Evolutionary conservation across 305 asterid species (phyloP).

Genomic region (Fraxinus platypoda): DNA sequence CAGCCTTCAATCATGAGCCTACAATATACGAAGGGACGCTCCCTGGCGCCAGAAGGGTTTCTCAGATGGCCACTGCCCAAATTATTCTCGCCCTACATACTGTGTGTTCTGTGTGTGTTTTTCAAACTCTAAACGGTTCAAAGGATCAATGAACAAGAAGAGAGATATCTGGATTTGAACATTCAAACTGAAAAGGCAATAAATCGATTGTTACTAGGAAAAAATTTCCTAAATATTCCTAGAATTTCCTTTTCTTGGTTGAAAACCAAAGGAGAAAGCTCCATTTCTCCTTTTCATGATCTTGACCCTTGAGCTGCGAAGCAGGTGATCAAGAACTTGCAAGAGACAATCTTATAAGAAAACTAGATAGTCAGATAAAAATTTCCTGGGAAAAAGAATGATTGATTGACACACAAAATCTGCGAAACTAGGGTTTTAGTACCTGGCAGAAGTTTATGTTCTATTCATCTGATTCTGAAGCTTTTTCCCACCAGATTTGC

Average conservation of each 20-base stretch:
- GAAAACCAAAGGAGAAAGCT: background rate
- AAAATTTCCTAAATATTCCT: background rate
- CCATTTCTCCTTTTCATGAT: background rate
- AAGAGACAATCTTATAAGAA: background rate
- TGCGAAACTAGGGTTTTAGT: background rate
- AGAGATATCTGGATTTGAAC: background rate
- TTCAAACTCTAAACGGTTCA: background rate
- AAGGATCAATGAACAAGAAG: background rate
- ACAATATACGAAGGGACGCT: background rate
- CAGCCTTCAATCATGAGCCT: slow-evolving; percentile 45
- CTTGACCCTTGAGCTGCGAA: slow-evolving; percentile 2
- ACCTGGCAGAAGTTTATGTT: background rate
- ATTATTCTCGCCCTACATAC: slow-evolving; percentile 20
- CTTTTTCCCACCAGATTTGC: background rate
- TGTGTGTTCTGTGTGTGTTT: background rate
- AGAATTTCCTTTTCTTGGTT: slow-evolving; percentile 17
- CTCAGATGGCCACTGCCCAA: slow-evolving; percentile 5
- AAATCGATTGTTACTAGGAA: background rate
- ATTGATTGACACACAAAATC: background rate
- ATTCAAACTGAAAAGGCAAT: slow-evolving; percentile 8
- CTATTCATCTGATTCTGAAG: background rate
- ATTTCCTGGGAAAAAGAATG: background rate
- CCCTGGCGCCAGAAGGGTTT: slow-evolving; percentile 4
- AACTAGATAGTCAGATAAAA: background rate
- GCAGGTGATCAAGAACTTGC: background rate